Evolutionary conservation across 108 stramenopile genomes (phyloP), one percentile per base, ranked within the genome.

Genomic region (Pinguiococcus pyrenoidosus): DNA sequence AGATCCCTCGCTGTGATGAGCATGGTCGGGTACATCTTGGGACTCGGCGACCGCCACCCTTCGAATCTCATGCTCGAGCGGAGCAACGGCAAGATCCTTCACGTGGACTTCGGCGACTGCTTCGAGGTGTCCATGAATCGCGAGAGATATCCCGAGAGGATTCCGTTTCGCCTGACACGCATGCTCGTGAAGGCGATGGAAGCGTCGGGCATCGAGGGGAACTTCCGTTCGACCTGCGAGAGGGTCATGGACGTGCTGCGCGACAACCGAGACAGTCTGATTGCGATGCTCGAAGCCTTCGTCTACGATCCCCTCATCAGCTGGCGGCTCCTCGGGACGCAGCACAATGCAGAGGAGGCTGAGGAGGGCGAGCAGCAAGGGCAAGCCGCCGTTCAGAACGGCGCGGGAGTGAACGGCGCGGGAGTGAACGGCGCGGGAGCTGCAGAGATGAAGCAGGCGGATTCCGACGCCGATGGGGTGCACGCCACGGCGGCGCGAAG

Each of bases 181-280:
- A 99, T 99, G 98, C 76, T 99, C 17, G 77, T 84, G 38, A 85
- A 90, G 42, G 95, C 98, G 13, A 99, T 99, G 98, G 98, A 96
- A 69, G 93, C 92, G 13, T 46, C 44, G 36, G 91, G 92, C 8
- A 87, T 99, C 30, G 93, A 99, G 49, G 98, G 98, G 37, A 94
- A 85, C 44, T 99, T 87, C 59, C 72, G 93, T 6, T 83, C 75
- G 50, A 96, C 95, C 16, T 90, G 92, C 45, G 98, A 96, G 62
- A 64, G 79, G 27, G 92, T 92, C 17, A 96, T 97, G 95, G 45
- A 68, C 12, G 91, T 96, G 4, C 62, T 99, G 46, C 73, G 93
- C 29, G 85, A 89, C 47, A 92, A 87, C 64, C 58, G 87, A 24
- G 95, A 96, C 61, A 87, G 84, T 17, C 63, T 99, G 34, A 85